These are phyloP conservation scores for Globisporangium spinosum DNA, from an alignment of 352 stramenopile species.

Conservation along the genomic window DNA sequence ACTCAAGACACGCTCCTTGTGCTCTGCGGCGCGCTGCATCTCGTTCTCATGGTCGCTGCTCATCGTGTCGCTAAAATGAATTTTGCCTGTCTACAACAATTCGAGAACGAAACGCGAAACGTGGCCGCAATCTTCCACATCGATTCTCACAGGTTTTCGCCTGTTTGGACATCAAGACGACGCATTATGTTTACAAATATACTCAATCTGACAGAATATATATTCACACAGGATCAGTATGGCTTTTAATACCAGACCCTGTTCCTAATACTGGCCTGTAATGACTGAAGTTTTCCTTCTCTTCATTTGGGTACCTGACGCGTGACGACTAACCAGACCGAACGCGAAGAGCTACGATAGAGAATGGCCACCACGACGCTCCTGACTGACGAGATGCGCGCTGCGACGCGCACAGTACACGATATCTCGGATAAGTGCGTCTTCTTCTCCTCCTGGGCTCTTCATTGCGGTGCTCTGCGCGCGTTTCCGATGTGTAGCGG, in stretches of 20 bases:
- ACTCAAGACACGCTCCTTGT: not conserved
- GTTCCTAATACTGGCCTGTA: not conserved
- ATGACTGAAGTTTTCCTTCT: not conserved
- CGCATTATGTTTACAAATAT: not conserved
- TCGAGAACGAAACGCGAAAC: not conserved
- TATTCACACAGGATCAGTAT: not conserved
- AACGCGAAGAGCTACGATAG: not conserved
- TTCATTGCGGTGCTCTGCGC: not conserved
- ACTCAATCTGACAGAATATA: not conserved
- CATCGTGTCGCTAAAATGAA: not conserved
- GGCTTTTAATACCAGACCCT: not conserved
- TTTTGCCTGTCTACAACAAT: not conserved
- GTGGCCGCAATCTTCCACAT: not conserved
- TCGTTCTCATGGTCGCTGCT: not conserved
- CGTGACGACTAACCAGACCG: not conserved
- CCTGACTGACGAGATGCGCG: constrained; percentile 48
- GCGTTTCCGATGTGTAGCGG: not conserved
- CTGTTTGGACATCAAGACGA: constrained; percentile 1
- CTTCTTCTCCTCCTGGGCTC: not conserved
- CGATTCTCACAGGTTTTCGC: not conserved
- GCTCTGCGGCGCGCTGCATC: not conserved
- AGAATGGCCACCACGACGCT: not conserved
- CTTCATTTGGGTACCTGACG: constrained; percentile 5
- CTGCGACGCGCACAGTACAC: constrained; percentile 45
- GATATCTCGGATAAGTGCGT: constrained; percentile 52